Percentiles rank a stretch among this genome's conserved stretches.
phyloP scores from a whole-genome alignment of 306 rosid genomes.

The Cicer yamashitae region DNA sequence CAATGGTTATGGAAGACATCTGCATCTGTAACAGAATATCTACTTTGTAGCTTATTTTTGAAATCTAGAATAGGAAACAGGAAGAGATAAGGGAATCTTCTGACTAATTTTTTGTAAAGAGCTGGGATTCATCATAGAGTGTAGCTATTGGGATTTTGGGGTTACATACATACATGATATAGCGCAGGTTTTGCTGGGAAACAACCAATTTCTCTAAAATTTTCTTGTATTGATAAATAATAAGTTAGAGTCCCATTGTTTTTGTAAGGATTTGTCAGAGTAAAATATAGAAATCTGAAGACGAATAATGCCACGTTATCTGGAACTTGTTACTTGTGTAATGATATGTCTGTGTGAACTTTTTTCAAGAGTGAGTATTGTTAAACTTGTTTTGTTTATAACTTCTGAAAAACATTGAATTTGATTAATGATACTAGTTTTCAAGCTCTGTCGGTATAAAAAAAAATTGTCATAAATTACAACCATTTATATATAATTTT shows the following conservation, averaged over 20 bases:
- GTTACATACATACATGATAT: slow-evolving; percentile 42
- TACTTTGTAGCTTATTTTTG: slow-evolving; percentile 13
- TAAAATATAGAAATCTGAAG: slow-evolving; percentile 42
- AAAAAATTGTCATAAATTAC: too few species aligned
- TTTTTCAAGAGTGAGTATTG: not conserved
- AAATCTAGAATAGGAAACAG: slow-evolving; percentile 47
- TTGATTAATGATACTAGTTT: not conserved
- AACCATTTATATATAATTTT: too few species aligned
- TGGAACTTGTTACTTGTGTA: slow-evolving; percentile 23
- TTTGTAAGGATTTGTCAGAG: slow-evolving; percentile 50
- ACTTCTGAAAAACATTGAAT: not conserved
- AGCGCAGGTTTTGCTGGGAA: slow-evolving; percentile 51
- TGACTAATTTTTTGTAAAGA: slow-evolving; percentile 65
- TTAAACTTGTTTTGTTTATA: slow-evolving; percentile 1
- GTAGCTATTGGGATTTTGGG: slow-evolving; percentile 50
- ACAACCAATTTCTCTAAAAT: slow-evolving; percentile 43
- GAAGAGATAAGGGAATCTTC: slow-evolving; percentile 45
- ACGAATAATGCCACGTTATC: slow-evolving; percentile 34
- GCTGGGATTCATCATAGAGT: slow-evolving; percentile 53
- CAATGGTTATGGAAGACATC: slow-evolving; percentile 43
- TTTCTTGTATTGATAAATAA: slow-evolving; percentile 52
- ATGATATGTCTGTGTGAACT: not conserved
- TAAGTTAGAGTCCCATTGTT: slow-evolving; percentile 38
- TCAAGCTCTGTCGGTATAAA: too few species aligned
- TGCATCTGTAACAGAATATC: slow-evolving; percentile 41